Evolutionary conservation across 2,329 filamentous ascomycete species (phyloP), one percentile per base, ranked within the genome.

Genomic region (Aspergillus japonicus): DNA sequence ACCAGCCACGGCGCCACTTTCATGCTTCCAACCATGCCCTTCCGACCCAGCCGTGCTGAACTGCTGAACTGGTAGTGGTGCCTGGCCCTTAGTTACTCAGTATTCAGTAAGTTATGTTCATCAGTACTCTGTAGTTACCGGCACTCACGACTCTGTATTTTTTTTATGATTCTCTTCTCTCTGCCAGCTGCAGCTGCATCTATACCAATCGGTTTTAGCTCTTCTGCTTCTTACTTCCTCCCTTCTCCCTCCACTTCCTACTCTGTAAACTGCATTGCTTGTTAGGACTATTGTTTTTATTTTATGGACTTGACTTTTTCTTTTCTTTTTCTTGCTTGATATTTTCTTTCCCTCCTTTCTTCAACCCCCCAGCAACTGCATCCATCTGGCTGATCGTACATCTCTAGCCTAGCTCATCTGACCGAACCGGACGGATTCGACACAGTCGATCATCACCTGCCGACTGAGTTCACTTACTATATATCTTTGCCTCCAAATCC

Each of bases 41-140:
- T 61, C 58, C 62, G 61, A 59, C 47, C 62, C 61, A 63, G 62
- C 62, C 62, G 62, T 59, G 47, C 24, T 56, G 47, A 50, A 56
- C 23, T 56, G 47, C 7, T 29, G 26, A 53, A 56, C 23, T 56
- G 47, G 8, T 29, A 8, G 47, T 44, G 23, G 44, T 61, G 53
- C 52, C 52, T 56, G 54, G 51, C 21, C 31, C 48, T 60, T 49
- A 47, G 54, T 50, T 19, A 54, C 50, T 14, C 31, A 31, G 21
- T 39, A 53, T 21, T 56, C 23, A 3, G 23, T 19, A 54, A 21
- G 21, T 21, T 21, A 21, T 21, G 21, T 21, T 21, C 1, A n/a
- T 19, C 29, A 29, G 31, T 35, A 53, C 12, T 23, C 23, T 23
- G 23, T 23, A 23, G 23, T 23, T 23, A 23, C 23, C 23, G 23